Base-by-base conservation (phyloP, 192 early-diverging fungal genomes). In the Gigaspora rosea region DNA sequence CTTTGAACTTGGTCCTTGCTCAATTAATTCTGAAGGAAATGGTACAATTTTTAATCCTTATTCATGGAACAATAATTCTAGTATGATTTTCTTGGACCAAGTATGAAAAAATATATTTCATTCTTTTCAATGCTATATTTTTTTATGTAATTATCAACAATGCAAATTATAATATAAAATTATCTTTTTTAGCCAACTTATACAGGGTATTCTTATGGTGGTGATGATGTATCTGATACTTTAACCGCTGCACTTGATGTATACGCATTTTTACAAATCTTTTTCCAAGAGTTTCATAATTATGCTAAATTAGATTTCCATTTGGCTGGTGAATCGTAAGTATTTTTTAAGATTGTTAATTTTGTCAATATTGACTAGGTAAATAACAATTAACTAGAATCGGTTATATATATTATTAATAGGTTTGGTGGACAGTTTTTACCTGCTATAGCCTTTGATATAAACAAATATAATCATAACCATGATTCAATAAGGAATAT, bases 61-160 rank as follows among this genome's bases (percentile, higher is more conserved):
- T 75, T 92, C 91, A 8, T 99, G 97, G 97, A 96, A 96, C 83
- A 91, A 90, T 59, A 86, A 94, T 80, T 94, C 97, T 3, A 95
- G 94, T 61, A 76, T 95, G 46, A 87, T 95, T 41, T 95, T 94
- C 81, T 80, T 95, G 58, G 94, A 95, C 85, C 94, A 95, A 73
- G 86, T 85, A 81, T 41, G 52, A 41, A 41, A 41, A 41, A 5
- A 41, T 74, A n/a, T n/a, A n/a, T 16, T 22, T 71, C n/a, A 13
- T 13, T 27, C 15, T 27, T 69, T 77, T 69, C 47, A 32, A n/a
- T n/a, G n/a, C n/a, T 8, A 22, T 22, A 18, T 70, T 61, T 36
- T 76, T 46, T 46, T 48, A n/a, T n/a, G n/a, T n/a, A n/a, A n/a
- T 15, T 65, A 69, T 74, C 36, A 11, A n/a, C 33, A 12, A 49